Evolutionary conservation across 306 rosid species (phyloP).

Genomic region (Pachyrhizus erosus): DNA sequence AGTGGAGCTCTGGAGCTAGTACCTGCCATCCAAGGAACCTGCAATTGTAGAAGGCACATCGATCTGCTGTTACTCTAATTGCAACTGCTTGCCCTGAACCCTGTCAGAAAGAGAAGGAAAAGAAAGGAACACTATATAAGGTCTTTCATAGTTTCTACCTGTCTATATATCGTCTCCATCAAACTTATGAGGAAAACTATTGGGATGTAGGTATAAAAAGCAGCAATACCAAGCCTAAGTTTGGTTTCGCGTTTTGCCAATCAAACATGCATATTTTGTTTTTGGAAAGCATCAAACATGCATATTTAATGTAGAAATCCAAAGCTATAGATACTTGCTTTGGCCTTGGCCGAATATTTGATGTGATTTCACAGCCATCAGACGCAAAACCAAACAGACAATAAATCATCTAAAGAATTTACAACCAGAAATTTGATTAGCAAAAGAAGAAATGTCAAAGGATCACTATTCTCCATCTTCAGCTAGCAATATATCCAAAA

Average conservation of each 20-base stretch:
- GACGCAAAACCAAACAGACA: too few species aligned
- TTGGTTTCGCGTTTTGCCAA: too few species aligned
- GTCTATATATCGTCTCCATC: constrained; percentile 17
- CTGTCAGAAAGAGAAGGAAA: constrained; percentile 52
- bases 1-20: constrained; percentile 32
- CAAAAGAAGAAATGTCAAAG: constrained; percentile 23
- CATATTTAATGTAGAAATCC: too few species aligned
- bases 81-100: constrained; percentile 99
- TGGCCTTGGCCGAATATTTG: too few species aligned
- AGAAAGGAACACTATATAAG: background rate
- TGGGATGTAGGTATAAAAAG: constrained; percentile 12
- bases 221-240: constrained; percentile 13
- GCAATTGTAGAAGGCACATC: constrained; percentile 97
- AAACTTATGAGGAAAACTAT: constrained; percentile 2
- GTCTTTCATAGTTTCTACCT: background rate
- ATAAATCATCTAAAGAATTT: constrained; percentile 18
- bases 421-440: background rate
- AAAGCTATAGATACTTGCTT: too few species aligned
- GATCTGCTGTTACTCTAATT: constrained; percentile 94
- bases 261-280: too few species aligned
- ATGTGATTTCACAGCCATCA: too few species aligned
- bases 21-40: constrained; percentile 99
- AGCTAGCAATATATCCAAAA: background rate
- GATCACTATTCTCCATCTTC: background rate
- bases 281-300: too few species aligned